A percentile compares a stretch with the other conserved stretches of the same genome.
Conservation (phyloP, 352 stramenopile genomes). For the Elongisporangium senticosum region DNA sequence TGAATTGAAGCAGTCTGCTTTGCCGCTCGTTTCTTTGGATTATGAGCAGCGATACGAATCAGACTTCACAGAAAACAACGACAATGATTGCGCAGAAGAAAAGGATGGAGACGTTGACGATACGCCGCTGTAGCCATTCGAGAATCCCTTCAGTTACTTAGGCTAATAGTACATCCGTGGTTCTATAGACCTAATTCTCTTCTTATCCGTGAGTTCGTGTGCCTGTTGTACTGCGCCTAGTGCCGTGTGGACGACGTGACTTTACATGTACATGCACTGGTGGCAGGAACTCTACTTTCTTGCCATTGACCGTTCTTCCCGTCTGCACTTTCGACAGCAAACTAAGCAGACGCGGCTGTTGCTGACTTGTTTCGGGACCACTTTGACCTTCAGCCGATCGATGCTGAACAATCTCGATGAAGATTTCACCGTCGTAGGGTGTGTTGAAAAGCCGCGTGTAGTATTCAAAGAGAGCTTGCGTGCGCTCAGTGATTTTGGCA, state of each 20-base stretch:
- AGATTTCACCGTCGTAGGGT: constrained; percentile 41
- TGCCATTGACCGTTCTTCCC: constrained; percentile 17
- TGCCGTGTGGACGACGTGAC: background rate
- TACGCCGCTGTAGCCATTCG: background rate
- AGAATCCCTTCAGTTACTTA: background rate
- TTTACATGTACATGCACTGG: constrained; percentile 36
- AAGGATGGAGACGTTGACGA: constrained; percentile 2
- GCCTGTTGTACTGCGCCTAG: background rate
- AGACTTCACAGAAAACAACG: constrained; percentile 17
- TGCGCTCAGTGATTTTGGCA: constrained; percentile 36
- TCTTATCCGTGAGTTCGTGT: too few relatives aligned
- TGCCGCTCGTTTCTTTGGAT: constrained; percentile 13
- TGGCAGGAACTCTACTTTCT: constrained; percentile 50
- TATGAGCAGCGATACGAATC: constrained; percentile 16
- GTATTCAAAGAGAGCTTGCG: constrained; percentile 50
- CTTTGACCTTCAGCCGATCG: constrained; percentile 8
- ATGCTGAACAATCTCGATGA: constrained; percentile 37
- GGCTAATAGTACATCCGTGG: too few relatives aligned
- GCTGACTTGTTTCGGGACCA: too few relatives aligned
- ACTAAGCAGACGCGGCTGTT: too few relatives aligned
- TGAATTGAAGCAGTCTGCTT: constrained; percentile 1
- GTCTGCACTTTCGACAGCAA: constrained; percentile 1
- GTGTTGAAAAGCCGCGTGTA: constrained; percentile 68
- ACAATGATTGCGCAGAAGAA: background rate
- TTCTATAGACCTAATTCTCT: too few relatives aligned